phyloP scores from a whole-genome alignment of 1,139 yeast genomes.

The Petasospora fabianii region DNA sequence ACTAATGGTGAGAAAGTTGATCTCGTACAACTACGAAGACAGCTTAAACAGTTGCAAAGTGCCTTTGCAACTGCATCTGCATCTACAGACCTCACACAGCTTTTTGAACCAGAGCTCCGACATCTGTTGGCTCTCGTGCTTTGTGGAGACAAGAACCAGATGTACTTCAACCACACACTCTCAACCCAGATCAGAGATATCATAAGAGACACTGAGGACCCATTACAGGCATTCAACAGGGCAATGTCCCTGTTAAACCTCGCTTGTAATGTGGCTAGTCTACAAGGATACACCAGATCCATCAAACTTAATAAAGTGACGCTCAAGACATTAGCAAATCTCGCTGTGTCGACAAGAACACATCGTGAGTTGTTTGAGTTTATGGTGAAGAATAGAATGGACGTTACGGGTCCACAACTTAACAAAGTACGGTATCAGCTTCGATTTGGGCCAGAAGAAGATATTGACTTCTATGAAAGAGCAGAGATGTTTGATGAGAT shows the following conservation, averaged over 20 bases:
- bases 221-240: not conserved
- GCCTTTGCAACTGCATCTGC: too few relatives aligned
- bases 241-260: not conserved
- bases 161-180: not conserved
- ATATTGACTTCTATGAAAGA: conserved; percentile 3
- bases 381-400: not conserved
- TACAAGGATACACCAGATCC: not conserved
- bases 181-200: not conserved
- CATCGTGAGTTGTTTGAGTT: not conserved
- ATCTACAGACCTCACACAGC: not conserved
- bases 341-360: not conserved
- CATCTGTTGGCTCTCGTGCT: not conserved
- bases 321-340: not conserved
- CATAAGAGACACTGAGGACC: not conserved
- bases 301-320: not conserved
- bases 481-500: conserved; percentile 3
- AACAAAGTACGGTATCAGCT: not conserved
- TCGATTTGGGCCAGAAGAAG: not conserved
- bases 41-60: not conserved
- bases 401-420: not conserved
- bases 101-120: not conserved
- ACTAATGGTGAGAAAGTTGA: too few relatives aligned
- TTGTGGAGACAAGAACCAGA: not conserved
- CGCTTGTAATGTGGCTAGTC: not conserved
- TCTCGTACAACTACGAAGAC: not conserved